phyloP scores from a whole-genome alignment of 495 filamentous ascomycete species.

The Thermothielavioides terrestris region DNA sequence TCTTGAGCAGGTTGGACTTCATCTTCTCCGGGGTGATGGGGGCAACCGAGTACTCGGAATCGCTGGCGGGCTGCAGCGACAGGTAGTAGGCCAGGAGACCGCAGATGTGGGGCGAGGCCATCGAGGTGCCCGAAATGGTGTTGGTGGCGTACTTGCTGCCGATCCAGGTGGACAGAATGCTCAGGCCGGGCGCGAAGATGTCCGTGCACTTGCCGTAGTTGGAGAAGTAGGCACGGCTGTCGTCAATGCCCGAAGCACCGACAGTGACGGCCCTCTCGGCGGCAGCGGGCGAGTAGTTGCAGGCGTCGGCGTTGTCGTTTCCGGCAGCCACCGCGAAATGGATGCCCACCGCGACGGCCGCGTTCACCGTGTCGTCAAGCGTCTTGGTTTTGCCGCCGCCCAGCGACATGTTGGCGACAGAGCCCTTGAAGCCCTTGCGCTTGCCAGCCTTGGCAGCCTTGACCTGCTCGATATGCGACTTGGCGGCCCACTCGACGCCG shows the following conservation, averaged over 20 bases:
- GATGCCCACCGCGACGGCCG: slow-evolving; percentile 79
- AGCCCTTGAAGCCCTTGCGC: slow-evolving; percentile 95
- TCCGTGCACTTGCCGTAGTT: slow-evolving; percentile 99
- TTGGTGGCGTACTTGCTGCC: slow-evolving; percentile 90
- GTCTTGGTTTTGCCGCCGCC: slow-evolving; percentile 90
- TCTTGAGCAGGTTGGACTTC: slow-evolving; percentile 75
- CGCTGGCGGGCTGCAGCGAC: slow-evolving; percentile 80
- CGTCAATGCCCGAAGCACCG: slow-evolving; percentile 83
- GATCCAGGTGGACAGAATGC: slow-evolving; percentile 97
- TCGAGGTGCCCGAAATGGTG: slow-evolving; percentile 98
- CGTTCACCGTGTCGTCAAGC: slow-evolving; percentile 88
- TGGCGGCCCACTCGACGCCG: slow-evolving; percentile 92
- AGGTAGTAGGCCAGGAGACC: slow-evolving; percentile 97
- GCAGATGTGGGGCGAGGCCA: slow-evolving; percentile 96
- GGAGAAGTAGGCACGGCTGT: slow-evolving; percentile 99
- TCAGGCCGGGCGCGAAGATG: slow-evolving; percentile 96
- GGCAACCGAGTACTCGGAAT: slow-evolving; percentile 83
- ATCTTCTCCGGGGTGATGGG: slow-evolving; percentile 88
- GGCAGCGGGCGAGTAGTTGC: slow-evolving; percentile 98
- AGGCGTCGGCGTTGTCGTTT: slow-evolving; percentile 97
- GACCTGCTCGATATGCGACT: slow-evolving; percentile 63
- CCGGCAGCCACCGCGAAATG: slow-evolving; percentile 98
- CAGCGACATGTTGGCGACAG: slow-evolving; percentile 97
- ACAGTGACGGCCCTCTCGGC: slow-evolving; percentile 92
- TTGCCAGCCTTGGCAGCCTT: slow-evolving; percentile 70